Base-by-base conservation (phyloP, 305 asterid species). In the Coffea humblotiana region DNA sequence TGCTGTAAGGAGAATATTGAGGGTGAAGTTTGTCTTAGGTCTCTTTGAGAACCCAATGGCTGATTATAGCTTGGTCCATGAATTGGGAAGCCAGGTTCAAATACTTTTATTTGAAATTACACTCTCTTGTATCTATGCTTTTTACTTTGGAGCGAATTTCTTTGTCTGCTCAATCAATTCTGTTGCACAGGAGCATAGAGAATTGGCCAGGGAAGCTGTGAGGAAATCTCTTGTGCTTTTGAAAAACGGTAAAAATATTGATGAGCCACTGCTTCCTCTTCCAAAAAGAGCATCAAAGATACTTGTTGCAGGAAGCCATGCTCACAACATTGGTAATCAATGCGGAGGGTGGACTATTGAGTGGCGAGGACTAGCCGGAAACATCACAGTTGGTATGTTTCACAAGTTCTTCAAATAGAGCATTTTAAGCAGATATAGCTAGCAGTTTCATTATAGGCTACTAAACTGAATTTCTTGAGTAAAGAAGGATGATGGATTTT, bases 311-410 rank as follows among this genome's bases (percentile, higher is more conserved):
- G 92, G 93, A 71, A 77, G 82, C 58, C 92, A 89, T 73, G 91
- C 90, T 23, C 79, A 91, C 82, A 87, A 91, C 69, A 75, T 87
- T n/a, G 93, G 90, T 18, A 76, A 81, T 49, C 93, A 90, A 71
- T 87, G 90, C 72, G 90, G 90, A 32, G 93, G 93, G 61, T 90
- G 90, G 93, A 84, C 91, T 2, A 85, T 86, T 12, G 80, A 85
- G 52, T 88, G 89, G 89, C 87, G 83, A 66, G 93, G 92, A 35
- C 86, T 49, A 25, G 37, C 47, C 14, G 84, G 84, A 63, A 79
- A 85, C 73, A 72, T 77, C 56, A 86, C 87, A 29, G 75, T 25
- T 3, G 92, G 92, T 88, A 86, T n/a, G 54, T 43, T 70, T 21
- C 54, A 19, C 2, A 9, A 18, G 32, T 49, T 37, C 2, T 70